Conservation (phyloP, 2,329 filamentous ascomycete species). For the Colletotrichum neosansevieriae region DNA sequence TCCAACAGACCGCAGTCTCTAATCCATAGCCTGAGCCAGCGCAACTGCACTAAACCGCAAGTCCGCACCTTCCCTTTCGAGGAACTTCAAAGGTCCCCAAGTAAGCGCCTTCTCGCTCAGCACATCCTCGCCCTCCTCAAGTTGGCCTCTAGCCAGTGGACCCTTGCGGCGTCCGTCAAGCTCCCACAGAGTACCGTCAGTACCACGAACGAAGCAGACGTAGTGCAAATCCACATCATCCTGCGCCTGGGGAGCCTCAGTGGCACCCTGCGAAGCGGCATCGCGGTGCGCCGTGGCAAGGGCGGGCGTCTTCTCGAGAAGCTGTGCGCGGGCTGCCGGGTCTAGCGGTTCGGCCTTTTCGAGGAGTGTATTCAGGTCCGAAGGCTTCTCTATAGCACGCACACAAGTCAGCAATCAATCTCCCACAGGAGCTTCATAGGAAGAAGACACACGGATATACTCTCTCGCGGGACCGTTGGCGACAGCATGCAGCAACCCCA, state of each 20-base stretch:
- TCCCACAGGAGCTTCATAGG: neutral
- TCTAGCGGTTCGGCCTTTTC: conserved; percentile 76
- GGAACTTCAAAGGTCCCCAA: conserved; percentile 71
- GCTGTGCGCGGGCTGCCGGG: conserved; percentile 73
- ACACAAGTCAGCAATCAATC: neutral
- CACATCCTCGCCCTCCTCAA: conserved; percentile 75
- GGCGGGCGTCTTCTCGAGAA: conserved; percentile 81
- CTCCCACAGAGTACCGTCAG: conserved; percentile 73
- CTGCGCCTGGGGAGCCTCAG: conserved; percentile 79
- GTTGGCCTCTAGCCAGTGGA: conserved; percentile 65
- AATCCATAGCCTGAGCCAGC: conserved; percentile 65
- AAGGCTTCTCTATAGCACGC: conserved; percentile 56
- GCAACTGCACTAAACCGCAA: conserved; percentile 71
- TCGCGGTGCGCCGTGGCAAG: conserved; percentile 83
- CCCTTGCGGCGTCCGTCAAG: conserved; percentile 71
- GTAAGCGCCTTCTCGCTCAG: conserved; percentile 80
- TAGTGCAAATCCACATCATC: conserved; percentile 94
- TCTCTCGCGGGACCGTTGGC: conserved; percentile 78
- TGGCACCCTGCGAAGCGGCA: conserved; percentile 83
- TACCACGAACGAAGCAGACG: conserved; percentile 88
- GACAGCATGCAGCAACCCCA: conserved; percentile 86
- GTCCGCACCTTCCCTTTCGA: conserved; percentile 67
- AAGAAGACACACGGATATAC: conserved; percentile 65
- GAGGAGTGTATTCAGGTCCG: conserved; percentile 74
- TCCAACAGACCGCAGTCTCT: conserved; percentile 27